Evolutionary conservation across 345 rosid species (phyloP), one percentile per base, ranked within the genome.

Genomic region (Zanthoxylum bungeanum): DNA sequence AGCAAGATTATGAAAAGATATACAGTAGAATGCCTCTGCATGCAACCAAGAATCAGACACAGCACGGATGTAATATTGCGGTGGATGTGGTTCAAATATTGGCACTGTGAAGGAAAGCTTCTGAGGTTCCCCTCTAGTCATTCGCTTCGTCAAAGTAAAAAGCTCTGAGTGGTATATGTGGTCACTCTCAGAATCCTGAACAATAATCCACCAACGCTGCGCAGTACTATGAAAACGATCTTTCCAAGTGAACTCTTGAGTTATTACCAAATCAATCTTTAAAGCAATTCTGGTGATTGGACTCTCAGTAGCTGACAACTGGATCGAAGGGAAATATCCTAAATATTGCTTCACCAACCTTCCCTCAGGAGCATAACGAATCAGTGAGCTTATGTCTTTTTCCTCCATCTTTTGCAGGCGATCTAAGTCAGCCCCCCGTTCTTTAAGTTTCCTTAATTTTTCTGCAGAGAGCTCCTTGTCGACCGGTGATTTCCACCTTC

Each of bases 41-140:
- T 86, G 91, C 88, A 94, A 82, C 98, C 98, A 94, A 69, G 98
- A 90, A 87, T 94, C 98, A 73, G 98, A 94, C 60, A 94, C 89
- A 64, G 98, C 98, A 75, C 88, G 95, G 77, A 94, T 89, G 80
- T 85, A 94, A 84, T 92, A 94, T 72, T 94, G 98, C 1, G 98
- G 97, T 31, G 98, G 98, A 75, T 94, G 98, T 52, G 98, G 98
- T 80, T 92, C 98, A 82, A 94, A 94, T 75, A 94, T 92, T 7
- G 98, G 98, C 70, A 94, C 93, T 4, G 97, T 90, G 76, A 92
- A 94, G 74, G 97, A 86, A 73, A 94, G 97, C 85, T 86, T 90
- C 77, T 89, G 97, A 22, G 98, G 84, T 71, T 90, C 93, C 71
- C 95, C 95, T 69, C 88, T 81, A 77, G 97, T 90, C 93, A 84